Conservation (phyloP, 108 stramenopile species). For the Phaeodactylum tricornutum region DNA sequence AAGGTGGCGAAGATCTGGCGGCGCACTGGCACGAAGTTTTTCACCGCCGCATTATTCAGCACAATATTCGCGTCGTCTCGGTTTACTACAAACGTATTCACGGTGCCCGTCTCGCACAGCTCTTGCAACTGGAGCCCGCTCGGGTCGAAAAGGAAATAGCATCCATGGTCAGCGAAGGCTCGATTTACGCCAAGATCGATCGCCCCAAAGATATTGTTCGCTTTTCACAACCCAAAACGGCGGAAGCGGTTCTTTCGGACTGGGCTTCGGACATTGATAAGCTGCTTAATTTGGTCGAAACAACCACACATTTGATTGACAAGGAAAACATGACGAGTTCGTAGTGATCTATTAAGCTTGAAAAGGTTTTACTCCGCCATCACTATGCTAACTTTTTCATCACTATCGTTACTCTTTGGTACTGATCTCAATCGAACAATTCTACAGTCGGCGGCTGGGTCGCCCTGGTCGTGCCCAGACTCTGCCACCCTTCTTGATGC, state of each 20-base stretch:
- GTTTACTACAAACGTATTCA: constrained; percentile 89
- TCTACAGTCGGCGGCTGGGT: too few species aligned
- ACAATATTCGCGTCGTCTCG: constrained; percentile 89
- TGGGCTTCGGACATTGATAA: constrained; percentile 91
- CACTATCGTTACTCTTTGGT: too few species aligned
- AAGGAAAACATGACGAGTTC: constrained; percentile 94
- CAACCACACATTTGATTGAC: constrained; percentile 93
- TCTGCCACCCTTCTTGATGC: too few species aligned
- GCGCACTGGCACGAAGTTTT: constrained; percentile 72
- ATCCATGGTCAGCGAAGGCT: constrained; percentile 79
- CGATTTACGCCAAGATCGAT: constrained; percentile 88
- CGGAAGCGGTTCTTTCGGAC: constrained; percentile 85
- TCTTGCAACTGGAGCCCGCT: constrained; percentile 60
- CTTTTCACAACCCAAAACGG: constrained; percentile 53
- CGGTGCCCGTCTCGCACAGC: constrained; percentile 74
- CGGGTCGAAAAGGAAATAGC: constrained; percentile 77
- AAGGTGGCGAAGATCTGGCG: constrained; percentile 43
- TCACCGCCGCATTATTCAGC: constrained; percentile 88
- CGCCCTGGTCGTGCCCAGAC: too few species aligned
- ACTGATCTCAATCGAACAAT: too few species aligned
- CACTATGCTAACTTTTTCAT: too few species aligned
- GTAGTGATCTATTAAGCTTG: too few species aligned
- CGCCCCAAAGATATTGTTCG: constrained; percentile 88
- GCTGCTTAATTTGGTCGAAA: constrained; percentile 88
- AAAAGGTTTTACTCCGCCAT: too few species aligned